phyloP scores from a whole-genome alignment of 192 early-diverging fungal species.

The Martensiomyces pterosporus region DNA sequence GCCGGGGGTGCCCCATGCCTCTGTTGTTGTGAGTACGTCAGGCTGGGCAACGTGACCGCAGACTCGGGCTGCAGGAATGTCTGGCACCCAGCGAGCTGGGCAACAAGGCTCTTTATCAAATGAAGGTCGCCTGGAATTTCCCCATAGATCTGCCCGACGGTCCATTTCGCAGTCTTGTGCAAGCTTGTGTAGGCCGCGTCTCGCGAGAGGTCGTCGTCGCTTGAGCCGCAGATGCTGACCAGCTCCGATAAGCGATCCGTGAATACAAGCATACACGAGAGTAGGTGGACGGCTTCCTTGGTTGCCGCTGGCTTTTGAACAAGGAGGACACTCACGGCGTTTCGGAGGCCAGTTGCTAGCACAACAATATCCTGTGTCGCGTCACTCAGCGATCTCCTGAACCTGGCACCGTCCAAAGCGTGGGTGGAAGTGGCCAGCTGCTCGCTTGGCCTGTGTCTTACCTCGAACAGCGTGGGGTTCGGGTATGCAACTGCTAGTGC shows the following conservation, averaged over 20 bases:
- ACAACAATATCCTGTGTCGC: neutral
- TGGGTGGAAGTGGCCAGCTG: too few species aligned
- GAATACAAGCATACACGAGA: conserved; percentile 8
- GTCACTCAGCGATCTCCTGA: too few species aligned
- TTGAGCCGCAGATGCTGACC: neutral
- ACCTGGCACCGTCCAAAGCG: too few species aligned
- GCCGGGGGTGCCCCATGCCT: too few species aligned
- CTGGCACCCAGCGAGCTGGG: conserved; percentile 14
- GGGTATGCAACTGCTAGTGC: conserved; percentile 14
- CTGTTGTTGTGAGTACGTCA: too few species aligned
- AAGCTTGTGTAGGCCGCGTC: conserved; percentile 2
- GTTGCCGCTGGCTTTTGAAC: conserved; percentile 8
- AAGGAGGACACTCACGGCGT: conserved; percentile 10
- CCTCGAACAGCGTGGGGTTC: conserved; percentile 1
- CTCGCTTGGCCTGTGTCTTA: too few species aligned
- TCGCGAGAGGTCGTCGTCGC: neutral
- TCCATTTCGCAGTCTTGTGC: conserved; percentile 10
- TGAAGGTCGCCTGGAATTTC: conserved; percentile 20
- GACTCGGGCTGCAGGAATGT: conserved; percentile 13
- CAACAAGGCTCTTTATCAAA: conserved; percentile 10
- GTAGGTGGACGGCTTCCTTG: conserved; percentile 9
- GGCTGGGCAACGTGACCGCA: neutral
- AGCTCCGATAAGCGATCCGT: conserved; percentile 3
- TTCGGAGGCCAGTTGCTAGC: conserved; percentile 13
- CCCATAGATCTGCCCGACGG: conserved; percentile 5